phyloP scores from a whole-genome alignment of 2,329 filamentous ascomycete species.

The Emericellopsis atlantica region DNA sequence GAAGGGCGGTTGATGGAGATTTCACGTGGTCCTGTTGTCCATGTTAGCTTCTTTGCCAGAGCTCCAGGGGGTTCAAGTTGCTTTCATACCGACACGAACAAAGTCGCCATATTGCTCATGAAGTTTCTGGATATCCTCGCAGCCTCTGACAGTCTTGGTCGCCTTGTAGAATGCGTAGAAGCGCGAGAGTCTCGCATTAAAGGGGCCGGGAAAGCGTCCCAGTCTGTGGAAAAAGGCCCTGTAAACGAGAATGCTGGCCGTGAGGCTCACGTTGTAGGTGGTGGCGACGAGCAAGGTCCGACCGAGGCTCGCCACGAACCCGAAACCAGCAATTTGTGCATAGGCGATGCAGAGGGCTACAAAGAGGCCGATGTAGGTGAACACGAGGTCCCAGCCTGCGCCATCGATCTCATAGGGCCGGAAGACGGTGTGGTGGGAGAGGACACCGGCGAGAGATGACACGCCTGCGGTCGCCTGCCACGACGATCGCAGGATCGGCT shows the following conservation, averaged over 20 bases:
- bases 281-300: neutral
- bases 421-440: constrained; percentile 2
- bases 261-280: constrained; percentile 1
- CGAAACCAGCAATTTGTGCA: neutral
- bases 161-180: constrained; percentile 10
- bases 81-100: constrained; percentile 12
- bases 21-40: constrained; percentile 10
- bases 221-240: constrained; percentile 8
- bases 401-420: constrained; percentile 2
- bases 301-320: neutral
- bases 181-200: constrained; percentile 7
- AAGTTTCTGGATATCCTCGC: constrained; percentile 11
- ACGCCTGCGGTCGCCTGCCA: neutral
- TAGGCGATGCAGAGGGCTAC: neutral
- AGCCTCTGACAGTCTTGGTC: constrained; percentile 10
- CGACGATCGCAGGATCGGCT: neutral
- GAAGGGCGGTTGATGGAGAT: constrained; percentile 16
- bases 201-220: constrained; percentile 7
- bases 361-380: neutral
- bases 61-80: no score
- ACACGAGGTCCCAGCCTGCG: constrained; percentile 1
- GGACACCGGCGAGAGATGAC: neutral
- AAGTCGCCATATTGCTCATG: constrained; percentile 16
- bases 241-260: constrained; percentile 7
- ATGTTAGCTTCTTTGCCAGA: no score